Evolutionary conservation across 2,329 filamentous ascomycete species (phyloP).

Genomic region (Dactylellina haptotyla): DNA sequence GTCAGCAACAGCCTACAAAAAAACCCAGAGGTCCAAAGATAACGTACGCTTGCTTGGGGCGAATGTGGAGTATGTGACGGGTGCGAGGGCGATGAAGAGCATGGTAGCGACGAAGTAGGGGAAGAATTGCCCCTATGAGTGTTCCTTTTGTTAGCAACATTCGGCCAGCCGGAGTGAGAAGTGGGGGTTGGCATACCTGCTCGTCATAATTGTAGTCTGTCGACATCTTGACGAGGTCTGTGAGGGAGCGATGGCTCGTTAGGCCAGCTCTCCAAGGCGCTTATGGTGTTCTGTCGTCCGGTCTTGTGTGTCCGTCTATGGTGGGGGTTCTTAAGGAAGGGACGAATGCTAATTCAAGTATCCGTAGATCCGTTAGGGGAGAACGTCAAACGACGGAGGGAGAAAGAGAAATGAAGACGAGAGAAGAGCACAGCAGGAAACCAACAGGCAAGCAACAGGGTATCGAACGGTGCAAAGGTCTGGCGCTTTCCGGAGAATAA

Average conservation of each 20-base stretch:
- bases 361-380: conserved; percentile 29
- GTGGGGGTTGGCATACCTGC: conserved; percentile 70
- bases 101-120: conserved; percentile 98
- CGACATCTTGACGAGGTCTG: conserved; percentile 71
- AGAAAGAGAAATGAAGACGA: conserved; percentile 12
- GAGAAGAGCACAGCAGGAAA: neutral
- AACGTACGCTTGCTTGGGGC: conserved; percentile 75
- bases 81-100: conserved; percentile 84
- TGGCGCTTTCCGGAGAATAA: conserved; percentile 6
- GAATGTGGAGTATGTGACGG: conserved; percentile 87
- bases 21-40: conserved; percentile 3
- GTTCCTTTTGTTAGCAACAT: conserved; percentile 28
- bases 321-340: conserved; percentile 31
- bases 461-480: neutral
- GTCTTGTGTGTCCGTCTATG: conserved; percentile 33
- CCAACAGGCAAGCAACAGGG: neutral
- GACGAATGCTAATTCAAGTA: conserved; percentile 12
- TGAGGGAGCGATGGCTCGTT: conserved; percentile 34
- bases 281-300: conserved; percentile 26
- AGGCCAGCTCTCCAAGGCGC: conserved; percentile 43
- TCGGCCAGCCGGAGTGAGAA: conserved; percentile 37
- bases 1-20: neutral
- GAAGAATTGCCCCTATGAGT: conserved; percentile 88
- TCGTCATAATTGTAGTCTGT: conserved; percentile 99
- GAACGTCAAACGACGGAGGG: neutral